Base-by-base conservation (phyloP, 1,284 basidiomycete species). In the Fomitopsis pinicola region DNA sequence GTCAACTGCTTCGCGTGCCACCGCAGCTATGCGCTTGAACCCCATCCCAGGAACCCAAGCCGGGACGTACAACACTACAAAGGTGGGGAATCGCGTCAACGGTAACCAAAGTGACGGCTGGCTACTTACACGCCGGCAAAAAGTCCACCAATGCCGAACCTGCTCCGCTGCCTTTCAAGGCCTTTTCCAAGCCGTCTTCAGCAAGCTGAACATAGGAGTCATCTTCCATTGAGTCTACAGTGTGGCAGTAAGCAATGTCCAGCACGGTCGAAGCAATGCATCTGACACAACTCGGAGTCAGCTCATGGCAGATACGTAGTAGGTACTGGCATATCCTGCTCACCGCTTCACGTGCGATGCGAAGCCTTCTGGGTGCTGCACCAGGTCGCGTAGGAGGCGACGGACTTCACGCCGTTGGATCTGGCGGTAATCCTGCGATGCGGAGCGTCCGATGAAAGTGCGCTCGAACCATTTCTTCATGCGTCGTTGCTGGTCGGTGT, bases 91-190 rank as follows among this genome's bases (percentile, higher is more conserved):
- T 22, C 22, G 57, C 0, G 9, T 42, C 44, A n/a, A 14, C 8
- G 17, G n/a, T 9, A 10, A 45, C n/a, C 44, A 10, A 45, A 5
- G 9, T 22, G 44, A n/a, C 44, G 5, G 42, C 59, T 26, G 71
- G 71, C 19, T 62, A 59, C 82, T 72, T 78, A 75, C 83, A 68
- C 35, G 76, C 63, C 35, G 83, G 82, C 66, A 85, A 19, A 65
- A 82, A 83, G 69, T 85, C 83, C 5, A 84, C 82, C 57, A 84
- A 70, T 59, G 78, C 80, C 14, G 80, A 78, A 42, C 79, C 81
- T n/a, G 82, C 78, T 14, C 78, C 78, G 6, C 81, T 65, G 9
- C 59, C 60, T 30, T 59, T 42, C 15, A 60, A 56, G n/a, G 64
- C 61, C 12, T 44, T 61, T 3, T 28, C 57, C 14, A 62, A 55